These are phyloP conservation scores for Russula brevipes DNA, from an alignment of 768 basidiomycete genomes.

Conservation along the genomic window DNA sequence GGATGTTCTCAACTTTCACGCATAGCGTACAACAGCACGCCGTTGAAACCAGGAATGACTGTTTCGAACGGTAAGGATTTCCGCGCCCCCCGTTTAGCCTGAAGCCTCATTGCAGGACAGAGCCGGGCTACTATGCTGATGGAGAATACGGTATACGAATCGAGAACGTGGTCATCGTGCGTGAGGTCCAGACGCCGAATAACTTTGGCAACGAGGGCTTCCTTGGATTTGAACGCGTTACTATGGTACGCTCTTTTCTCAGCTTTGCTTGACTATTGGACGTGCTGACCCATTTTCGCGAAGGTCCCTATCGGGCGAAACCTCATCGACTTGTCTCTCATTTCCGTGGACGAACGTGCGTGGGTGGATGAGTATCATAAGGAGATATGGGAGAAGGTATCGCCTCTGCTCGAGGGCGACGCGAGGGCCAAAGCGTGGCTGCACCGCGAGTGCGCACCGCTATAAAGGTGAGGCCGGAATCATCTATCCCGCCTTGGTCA, in stretches of 20 bases:
- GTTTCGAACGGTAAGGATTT: slow-evolving; percentile 66
- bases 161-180: slow-evolving; percentile 82
- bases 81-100: neutral
- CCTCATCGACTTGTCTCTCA: slow-evolving; percentile 58
- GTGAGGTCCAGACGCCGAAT: slow-evolving; percentile 59
- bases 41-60: slow-evolving; percentile 82
- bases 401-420: slow-evolving; percentile 62
- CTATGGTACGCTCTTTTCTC: slow-evolving; percentile 57
- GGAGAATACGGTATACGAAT: slow-evolving; percentile 90
- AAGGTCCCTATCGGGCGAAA: slow-evolving; percentile 85
- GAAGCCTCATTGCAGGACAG: slow-evolving; percentile 34
- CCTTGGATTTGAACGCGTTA: slow-evolving; percentile 80
- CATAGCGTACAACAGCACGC: slow-evolving; percentile 59
- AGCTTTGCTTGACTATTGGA: neutral
- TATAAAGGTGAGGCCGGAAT: slow-evolving; percentile 23
- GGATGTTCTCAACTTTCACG: neutral
- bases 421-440: slow-evolving; percentile 57
- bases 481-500: neutral
- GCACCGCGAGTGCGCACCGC: slow-evolving; percentile 47
- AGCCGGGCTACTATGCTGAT: slow-evolving; percentile 90
- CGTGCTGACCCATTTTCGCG: slow-evolving; percentile 11
- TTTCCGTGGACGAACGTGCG: slow-evolving; percentile 60
- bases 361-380: slow-evolving; percentile 87
- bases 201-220: slow-evolving; percentile 82
- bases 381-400: slow-evolving; percentile 67